Conservation (phyloP, 805 yeast species). For the Myxozyma lipomycoides region DNA sequence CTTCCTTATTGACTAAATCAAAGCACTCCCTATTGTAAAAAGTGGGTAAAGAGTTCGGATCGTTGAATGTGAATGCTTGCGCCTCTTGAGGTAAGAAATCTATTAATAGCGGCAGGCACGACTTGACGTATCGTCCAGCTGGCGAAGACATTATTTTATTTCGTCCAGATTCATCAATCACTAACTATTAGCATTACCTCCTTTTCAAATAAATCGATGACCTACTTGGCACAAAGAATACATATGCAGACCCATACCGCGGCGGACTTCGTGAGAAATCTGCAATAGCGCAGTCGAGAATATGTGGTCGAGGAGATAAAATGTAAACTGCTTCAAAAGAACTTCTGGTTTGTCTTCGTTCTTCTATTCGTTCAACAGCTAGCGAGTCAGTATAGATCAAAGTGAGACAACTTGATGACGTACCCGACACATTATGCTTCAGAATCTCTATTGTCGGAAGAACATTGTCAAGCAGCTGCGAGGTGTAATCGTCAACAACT, state of each 20-base stretch:
- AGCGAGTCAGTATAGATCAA: neutral
- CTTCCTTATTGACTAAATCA: constrained; percentile 56
- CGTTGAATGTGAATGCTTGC: constrained; percentile 65
- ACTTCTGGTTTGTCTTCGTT: constrained; percentile 54
- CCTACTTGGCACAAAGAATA: constrained; percentile 66
- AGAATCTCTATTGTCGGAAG: constrained; percentile 13
- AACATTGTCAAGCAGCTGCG: constrained; percentile 43
- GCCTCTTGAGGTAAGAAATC: constrained; percentile 64
- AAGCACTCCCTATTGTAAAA: constrained; percentile 64
- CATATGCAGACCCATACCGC: constrained; percentile 72
- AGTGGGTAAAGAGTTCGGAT: constrained; percentile 57
- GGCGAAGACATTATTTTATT: constrained; percentile 30
- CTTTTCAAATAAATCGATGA: constrained; percentile 30
- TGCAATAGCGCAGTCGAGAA: constrained; percentile 69
- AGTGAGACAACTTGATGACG: neutral
- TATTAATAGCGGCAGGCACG: constrained; percentile 45
- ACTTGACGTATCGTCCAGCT: constrained; percentile 31
- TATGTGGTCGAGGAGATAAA: constrained; percentile 62
- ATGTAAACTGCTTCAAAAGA: constrained; percentile 78
- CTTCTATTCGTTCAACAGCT: constrained; percentile 62
- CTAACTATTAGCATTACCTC: constrained; percentile 4
- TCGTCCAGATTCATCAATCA: constrained; percentile 20
- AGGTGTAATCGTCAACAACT: constrained; percentile 56
- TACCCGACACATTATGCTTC: constrained; percentile 24
- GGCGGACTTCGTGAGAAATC: constrained; percentile 64